Conservation (phyloP, 1,284 basidiomycete species). For the Tilletia indica region DNA sequence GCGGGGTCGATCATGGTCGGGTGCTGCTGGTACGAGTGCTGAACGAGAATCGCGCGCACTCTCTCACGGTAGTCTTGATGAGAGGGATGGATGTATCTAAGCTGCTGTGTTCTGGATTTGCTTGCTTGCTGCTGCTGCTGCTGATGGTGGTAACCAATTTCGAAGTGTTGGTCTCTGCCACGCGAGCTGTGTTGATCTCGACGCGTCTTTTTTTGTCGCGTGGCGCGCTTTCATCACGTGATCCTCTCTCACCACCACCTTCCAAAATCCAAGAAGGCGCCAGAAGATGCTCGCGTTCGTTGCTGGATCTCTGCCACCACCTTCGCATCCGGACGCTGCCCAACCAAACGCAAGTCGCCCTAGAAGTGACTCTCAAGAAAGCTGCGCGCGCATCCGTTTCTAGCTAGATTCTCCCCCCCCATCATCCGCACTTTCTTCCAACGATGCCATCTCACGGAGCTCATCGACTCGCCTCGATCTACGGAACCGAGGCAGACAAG, state of each 20-base stretch:
- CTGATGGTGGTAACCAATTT: too few relatives aligned
- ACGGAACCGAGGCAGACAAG: conserved; percentile 73
- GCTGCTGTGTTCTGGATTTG: too few relatives aligned
- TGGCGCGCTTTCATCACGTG: not conserved
- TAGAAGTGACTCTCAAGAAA: too few relatives aligned
- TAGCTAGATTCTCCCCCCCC: too few relatives aligned
- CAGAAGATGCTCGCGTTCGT: not conserved
- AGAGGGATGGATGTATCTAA: not conserved
- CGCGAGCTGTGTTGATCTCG: not conserved
- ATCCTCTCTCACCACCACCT: not conserved
- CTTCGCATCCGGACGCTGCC: not conserved
- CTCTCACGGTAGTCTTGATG: not conserved
- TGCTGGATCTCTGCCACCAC: not conserved
- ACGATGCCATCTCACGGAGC: not conserved
- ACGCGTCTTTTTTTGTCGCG: too few relatives aligned
- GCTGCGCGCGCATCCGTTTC: too few relatives aligned
- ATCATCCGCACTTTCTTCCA: too few relatives aligned
- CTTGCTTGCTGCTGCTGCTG: too few relatives aligned
- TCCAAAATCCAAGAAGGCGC: not conserved
- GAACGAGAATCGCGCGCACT: too few relatives aligned
- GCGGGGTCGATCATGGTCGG: not conserved
- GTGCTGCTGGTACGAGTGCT: too few relatives aligned
- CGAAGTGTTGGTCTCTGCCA: conserved; percentile 2
- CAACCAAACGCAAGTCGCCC: too few relatives aligned
- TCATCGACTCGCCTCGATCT: conserved; percentile 38